Evolutionary conservation across 352 stramenopile genomes (phyloP).

Genomic region (Pythium guiyangense): DNA sequence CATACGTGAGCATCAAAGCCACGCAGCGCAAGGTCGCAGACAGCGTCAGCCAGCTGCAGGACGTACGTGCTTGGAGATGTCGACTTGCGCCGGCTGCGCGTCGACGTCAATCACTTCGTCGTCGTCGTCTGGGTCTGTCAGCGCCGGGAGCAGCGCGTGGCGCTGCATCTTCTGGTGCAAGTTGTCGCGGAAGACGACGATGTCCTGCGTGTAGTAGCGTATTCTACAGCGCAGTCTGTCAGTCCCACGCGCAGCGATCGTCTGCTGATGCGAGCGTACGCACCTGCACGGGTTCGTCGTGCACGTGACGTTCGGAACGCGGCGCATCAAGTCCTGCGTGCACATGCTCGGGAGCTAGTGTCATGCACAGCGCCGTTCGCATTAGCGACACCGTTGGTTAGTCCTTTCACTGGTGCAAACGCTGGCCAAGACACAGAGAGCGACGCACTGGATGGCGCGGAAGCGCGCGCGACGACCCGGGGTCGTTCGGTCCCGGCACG

Average conservation of each 20-base stretch:
- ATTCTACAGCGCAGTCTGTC: constrained; percentile 34
- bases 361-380: constrained; percentile 1
- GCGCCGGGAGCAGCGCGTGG: constrained; percentile 71
- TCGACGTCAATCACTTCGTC: constrained; percentile 16
- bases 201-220: constrained; percentile 90
- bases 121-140: constrained; percentile 18
- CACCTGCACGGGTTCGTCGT: constrained; percentile 90
- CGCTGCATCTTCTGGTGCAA: constrained; percentile 90
- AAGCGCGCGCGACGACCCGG: constrained; percentile 73
- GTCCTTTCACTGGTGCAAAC: not conserved
- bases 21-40: too few relatives aligned
- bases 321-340: constrained; percentile 60
- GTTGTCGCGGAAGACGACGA: constrained; percentile 92
- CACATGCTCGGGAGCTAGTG: constrained; percentile 61
- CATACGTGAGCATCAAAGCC: not conserved
- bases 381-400: not conserved
- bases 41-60: too few relatives aligned
- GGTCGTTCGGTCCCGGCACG: constrained; percentile 91
- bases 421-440: not conserved
- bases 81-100: constrained; percentile 27
- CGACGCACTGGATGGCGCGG: constrained; percentile 67
- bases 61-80: constrained; percentile 80
- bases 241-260: not conserved
- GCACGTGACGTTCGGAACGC: constrained; percentile 75
- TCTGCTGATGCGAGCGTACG: not conserved